These are phyloP conservation scores for Solanum boliviense DNA, from an alignment of 257 asterid genomes.

Conservation along the genomic window DNA sequence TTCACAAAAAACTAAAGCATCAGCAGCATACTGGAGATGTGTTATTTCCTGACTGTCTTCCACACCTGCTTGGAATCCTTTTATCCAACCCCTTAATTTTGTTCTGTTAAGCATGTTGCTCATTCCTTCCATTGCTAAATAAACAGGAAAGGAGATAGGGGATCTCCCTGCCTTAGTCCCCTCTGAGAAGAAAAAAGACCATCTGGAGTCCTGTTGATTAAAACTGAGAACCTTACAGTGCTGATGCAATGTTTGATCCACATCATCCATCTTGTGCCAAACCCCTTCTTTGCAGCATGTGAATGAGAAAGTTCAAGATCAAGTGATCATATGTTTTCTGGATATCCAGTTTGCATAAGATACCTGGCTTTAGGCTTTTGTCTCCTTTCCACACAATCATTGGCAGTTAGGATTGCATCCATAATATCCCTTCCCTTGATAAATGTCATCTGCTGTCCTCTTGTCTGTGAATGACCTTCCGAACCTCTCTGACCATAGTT, in stretches of 20 bases:
- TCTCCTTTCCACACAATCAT: background rate
- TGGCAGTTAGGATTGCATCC: background rate
- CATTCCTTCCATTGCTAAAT: background rate
- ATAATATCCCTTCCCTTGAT: background rate
- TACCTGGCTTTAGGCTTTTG: background rate
- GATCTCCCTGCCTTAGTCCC: background rate
- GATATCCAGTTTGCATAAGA: background rate
- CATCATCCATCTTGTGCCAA: background rate
- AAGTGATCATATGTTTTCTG: background rate
- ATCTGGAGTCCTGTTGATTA: background rate
- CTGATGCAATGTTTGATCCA: background rate
- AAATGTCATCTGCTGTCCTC: background rate
- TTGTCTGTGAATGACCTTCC: background rate
- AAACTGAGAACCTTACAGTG: background rate
- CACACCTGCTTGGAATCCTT: background rate
- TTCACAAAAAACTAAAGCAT: background rate
- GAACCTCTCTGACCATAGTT: background rate
- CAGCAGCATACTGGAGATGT: background rate
- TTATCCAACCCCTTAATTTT: background rate
- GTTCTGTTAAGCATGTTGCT: background rate
- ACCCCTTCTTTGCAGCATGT: background rate
- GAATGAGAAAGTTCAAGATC: background rate
- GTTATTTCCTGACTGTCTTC: background rate
- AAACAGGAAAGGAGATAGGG: background rate
- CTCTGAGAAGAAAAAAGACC: background rate